Evolutionary conservation across 768 basidiomycete species (phyloP).

Genomic region (Suillus discolor): DNA sequence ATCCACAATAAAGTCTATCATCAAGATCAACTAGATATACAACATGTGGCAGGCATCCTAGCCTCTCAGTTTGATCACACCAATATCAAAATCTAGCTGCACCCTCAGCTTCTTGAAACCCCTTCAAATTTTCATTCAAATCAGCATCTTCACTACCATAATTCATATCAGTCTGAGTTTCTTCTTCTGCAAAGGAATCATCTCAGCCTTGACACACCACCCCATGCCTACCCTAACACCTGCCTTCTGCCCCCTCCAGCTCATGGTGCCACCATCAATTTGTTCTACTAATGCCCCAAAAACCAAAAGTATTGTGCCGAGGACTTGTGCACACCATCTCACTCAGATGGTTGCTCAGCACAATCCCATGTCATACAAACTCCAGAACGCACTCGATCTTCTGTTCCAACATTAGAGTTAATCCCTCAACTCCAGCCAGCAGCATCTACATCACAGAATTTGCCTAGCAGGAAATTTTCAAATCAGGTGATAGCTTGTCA

Average conservation of each 20-base stretch:
- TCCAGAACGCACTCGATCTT: too few species aligned
- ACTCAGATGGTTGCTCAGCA: too few species aligned
- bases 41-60: slow-evolving; percentile 50
- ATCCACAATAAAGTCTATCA: slow-evolving; percentile 69
- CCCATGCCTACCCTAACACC: slow-evolving; percentile 42
- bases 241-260: slow-evolving; percentile 44
- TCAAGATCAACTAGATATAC: slow-evolving; percentile 43
- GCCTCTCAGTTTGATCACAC: slow-evolving; percentile 54
- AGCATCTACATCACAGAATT: too few species aligned
- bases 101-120: slow-evolving; percentile 48
- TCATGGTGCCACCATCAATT: too few species aligned
- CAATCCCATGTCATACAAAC: too few species aligned
- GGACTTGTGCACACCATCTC: too few species aligned
- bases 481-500: slow-evolving; percentile 82
- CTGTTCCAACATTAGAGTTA: too few species aligned
- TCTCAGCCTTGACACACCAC: slow-evolving; percentile 44
- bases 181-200: slow-evolving; percentile 47
- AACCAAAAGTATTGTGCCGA: too few species aligned
- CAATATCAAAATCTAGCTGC: slow-evolving; percentile 35
- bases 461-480: slow-evolving; percentile 58
- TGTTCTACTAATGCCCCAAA: too few species aligned
- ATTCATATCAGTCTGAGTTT: slow-evolving; percentile 46
- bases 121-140: slow-evolving; percentile 45
- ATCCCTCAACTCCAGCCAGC: too few species aligned
- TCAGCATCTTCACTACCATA: slow-evolving; percentile 26